phyloP scores from a whole-genome alignment of 768 basidiomycete species.

The Hericium erinaceus region DNA sequence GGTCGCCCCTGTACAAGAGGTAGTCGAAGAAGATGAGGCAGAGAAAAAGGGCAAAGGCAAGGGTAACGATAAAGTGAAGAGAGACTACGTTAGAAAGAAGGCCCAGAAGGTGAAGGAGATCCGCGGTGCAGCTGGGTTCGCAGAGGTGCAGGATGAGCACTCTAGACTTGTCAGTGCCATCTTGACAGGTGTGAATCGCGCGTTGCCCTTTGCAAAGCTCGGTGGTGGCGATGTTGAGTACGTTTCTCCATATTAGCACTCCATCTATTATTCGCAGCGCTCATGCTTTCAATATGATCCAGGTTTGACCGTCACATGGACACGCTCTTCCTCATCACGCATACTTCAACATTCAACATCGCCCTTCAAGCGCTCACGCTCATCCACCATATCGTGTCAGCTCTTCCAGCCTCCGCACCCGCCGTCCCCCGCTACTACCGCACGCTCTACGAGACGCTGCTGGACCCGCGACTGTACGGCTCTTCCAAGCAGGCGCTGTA shows the following conservation, averaged over 20 bases:
- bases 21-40: slow-evolving; percentile 24
- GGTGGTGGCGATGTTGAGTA: slow-evolving; percentile 60
- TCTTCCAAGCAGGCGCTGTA: slow-evolving; percentile 97
- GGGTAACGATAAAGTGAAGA: slow-evolving; percentile 18
- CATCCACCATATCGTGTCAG: slow-evolving; percentile 71
- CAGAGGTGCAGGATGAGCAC: slow-evolving; percentile 69
- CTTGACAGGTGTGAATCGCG: slow-evolving; percentile 90
- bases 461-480: slow-evolving; percentile 68
- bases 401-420: slow-evolving; percentile 37
- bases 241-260: slow-evolving; percentile 14
- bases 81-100: slow-evolving; percentile 20
- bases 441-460: slow-evolving; percentile 81
- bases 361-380: slow-evolving; percentile 87
- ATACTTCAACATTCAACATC: slow-evolving; percentile 94
- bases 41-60: slow-evolving; percentile 27
- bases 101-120: slow-evolving; percentile 32
- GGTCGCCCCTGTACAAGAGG: background rate
- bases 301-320: slow-evolving; percentile 85
- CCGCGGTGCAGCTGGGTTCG: slow-evolving; percentile 55
- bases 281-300: background rate
- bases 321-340: slow-evolving; percentile 90
- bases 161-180: slow-evolving; percentile 84
- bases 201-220: slow-evolving; percentile 84
- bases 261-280: background rate
- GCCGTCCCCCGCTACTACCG: slow-evolving; percentile 67